Evolutionary conservation across 2,329 filamentous ascomycete species (phyloP).

Genomic region (Aspergillus sp.): DNA sequence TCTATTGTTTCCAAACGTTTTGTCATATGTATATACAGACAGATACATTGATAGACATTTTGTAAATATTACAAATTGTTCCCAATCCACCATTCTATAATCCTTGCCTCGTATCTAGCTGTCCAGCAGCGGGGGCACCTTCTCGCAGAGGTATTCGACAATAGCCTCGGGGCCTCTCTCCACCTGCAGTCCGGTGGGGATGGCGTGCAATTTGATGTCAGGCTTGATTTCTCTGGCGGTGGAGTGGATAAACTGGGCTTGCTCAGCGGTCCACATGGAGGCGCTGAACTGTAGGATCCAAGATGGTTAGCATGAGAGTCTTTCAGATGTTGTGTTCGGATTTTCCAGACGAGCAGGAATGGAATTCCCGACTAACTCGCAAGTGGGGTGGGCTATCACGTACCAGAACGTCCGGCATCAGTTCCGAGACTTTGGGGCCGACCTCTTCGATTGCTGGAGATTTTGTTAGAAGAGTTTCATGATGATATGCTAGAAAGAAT

Average conservation of each 20-base stretch:
- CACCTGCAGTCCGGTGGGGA: conserved; percentile 38
- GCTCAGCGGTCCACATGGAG: conserved; percentile 51
- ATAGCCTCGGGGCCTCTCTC: conserved; percentile 39
- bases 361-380: too few relatives aligned
- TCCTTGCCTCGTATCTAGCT: conserved; percentile 10
- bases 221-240: conserved; percentile 34
- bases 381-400: conserved; percentile 11
- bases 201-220: conserved; percentile 38
- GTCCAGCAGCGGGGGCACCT: conserved; percentile 35
- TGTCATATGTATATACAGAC: too few relatives aligned
- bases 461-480: too few relatives aligned
- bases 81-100: background rate
- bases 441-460: conserved; percentile 50
- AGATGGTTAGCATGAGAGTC: background rate
- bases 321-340: too few relatives aligned
- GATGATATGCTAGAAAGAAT: background rate
- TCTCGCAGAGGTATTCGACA: conserved; percentile 38
- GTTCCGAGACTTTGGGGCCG: conserved; percentile 46
- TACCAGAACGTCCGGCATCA: conserved; percentile 54
- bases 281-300: conserved; percentile 51
- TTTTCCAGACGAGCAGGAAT: too few relatives aligned
- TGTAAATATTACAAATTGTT: background rate
- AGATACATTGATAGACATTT: too few relatives aligned
- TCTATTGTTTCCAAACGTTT: background rate
- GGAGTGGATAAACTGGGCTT: conserved; percentile 33